These are phyloP conservation scores for Brassica nigra DNA, from an alignment of 345 rosid species.

Conservation along the genomic window DNA sequence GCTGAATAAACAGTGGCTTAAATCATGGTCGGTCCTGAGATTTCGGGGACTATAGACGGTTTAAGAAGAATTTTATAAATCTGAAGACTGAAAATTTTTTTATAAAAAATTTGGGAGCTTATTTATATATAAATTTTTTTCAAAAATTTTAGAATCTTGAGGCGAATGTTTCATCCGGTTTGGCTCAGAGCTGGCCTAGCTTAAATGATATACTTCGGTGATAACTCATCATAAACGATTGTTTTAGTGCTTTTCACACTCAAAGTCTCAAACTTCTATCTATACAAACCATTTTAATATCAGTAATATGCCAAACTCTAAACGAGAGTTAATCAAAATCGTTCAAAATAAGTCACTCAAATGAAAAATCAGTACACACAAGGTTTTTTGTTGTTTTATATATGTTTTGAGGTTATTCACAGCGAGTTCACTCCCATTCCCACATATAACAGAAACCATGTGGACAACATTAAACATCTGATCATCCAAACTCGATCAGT, in stretches of 20 bases:
- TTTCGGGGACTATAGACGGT: no score
- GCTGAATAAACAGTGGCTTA: neutral
- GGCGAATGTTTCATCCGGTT: no score
- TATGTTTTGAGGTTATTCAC: neutral
- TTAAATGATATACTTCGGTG: no score
- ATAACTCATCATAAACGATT: neutral
- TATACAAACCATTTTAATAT: no score
- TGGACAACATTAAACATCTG: slow-evolving; percentile 18
- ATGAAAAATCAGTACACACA: neutral
- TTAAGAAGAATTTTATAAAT: no score
- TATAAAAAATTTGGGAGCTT: no score
- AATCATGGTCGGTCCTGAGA: no score
- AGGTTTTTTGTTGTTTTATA: neutral
- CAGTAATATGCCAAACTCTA: neutral
- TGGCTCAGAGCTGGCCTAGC: no score
- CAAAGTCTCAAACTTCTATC: neutral
- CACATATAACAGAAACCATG: slow-evolving; percentile 10
- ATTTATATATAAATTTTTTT: no score
- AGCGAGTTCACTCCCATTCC: neutral
- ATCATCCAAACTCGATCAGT: slow-evolving; percentile 22
- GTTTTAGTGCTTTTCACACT: neutral
- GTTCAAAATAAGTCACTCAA: neutral
- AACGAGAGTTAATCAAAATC: neutral
- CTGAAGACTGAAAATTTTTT: no score
- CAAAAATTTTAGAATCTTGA: no score